A percentile compares a stretch with the other conserved stretches of the same genome.
Evolutionary conservation across 768 basidiomycete genomes (phyloP).

Genomic region (Albatrellus ellisii): DNA sequence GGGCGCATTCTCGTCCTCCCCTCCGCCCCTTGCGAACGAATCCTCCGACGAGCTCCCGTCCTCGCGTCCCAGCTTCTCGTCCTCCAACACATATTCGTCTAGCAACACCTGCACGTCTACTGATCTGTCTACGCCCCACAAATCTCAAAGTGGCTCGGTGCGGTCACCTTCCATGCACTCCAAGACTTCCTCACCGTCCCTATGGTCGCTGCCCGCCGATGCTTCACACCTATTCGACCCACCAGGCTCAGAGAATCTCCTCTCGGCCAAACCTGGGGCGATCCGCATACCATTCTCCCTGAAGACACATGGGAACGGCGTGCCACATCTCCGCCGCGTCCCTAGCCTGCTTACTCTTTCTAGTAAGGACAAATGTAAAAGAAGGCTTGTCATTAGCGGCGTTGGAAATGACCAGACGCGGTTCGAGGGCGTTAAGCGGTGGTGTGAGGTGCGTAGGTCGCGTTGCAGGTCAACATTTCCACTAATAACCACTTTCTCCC

Average conservation of each 20-base stretch:
- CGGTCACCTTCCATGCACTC: constrained; percentile 23
- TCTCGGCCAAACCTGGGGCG: constrained; percentile 16
- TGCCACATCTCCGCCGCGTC: constrained; percentile 11
- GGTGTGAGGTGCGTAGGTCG: constrained; percentile 53
- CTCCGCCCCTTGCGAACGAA: constrained; percentile 17
- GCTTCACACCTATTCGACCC: constrained; percentile 28
- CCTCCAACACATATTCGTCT: constrained; percentile 13
- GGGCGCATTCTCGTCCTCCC: constrained; percentile 42
- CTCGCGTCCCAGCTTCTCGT: constrained; percentile 15
- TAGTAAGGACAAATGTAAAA: constrained; percentile 40
- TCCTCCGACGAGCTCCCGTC: constrained; percentile 21
- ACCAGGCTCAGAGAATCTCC: constrained; percentile 15
- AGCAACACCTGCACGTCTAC: constrained; percentile 12
- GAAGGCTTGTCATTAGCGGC: constrained; percentile 54
- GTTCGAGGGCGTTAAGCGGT: constrained; percentile 54
- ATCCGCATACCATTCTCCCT: constrained; percentile 22
- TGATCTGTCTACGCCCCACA: constrained; percentile 15
- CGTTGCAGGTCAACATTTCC: neutral
- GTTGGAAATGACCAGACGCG: constrained; percentile 48
- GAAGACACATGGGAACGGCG: constrained; percentile 11
- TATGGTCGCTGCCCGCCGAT: constrained; percentile 27
- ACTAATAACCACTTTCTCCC: constrained; percentile 5
- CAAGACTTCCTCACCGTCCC: constrained; percentile 22
- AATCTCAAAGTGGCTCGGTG: constrained; percentile 21
- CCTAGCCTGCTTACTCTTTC: constrained; percentile 14